Evolutionary conservation across 2,329 filamentous ascomycete genomes (phyloP).

Genomic region (Gaeumannomyces sp.): DNA sequence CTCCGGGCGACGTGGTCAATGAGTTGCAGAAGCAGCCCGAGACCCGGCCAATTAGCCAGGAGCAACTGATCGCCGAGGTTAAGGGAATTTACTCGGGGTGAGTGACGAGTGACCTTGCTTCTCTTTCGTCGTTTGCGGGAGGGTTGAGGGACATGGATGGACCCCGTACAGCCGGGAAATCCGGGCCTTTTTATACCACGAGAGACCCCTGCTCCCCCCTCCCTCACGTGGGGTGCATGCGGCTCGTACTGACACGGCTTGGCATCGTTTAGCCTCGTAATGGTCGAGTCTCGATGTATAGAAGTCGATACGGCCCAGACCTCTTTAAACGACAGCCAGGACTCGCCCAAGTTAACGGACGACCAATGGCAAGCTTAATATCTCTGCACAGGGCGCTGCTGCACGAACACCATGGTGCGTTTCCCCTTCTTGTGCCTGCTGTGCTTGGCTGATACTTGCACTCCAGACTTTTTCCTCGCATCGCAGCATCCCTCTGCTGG

Average conservation of each 20-base stretch:
- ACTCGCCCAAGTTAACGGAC: slow-evolving; percentile 41
- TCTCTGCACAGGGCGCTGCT: slow-evolving; percentile 74
- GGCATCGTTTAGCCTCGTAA: slow-evolving; percentile 44
- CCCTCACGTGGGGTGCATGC: not conserved
- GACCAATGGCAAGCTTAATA: slow-evolving; percentile 85
- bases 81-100: slow-evolving; percentile 73
- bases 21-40: slow-evolving; percentile 43
- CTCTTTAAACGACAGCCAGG: slow-evolving; percentile 34
- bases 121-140: too few relatives aligned
- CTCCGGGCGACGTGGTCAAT: not conserved
- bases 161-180: too few relatives aligned
- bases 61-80: slow-evolving; percentile 74
- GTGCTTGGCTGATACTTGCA: not conserved
- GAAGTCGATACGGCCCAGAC: slow-evolving; percentile 64
- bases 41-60: slow-evolving; percentile 65
- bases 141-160: too few relatives aligned
- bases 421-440: not conserved
- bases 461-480: slow-evolving; percentile 67
- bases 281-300: slow-evolving; percentile 84
- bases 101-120: not conserved
- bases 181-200: too few relatives aligned
- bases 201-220: not conserved
- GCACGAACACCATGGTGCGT: slow-evolving; percentile 65
- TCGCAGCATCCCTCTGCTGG: slow-evolving; percentile 79
- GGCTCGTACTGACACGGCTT: not conserved